Conservation (phyloP, 106 monocot genomes). For the Posidonia australis region DNA sequence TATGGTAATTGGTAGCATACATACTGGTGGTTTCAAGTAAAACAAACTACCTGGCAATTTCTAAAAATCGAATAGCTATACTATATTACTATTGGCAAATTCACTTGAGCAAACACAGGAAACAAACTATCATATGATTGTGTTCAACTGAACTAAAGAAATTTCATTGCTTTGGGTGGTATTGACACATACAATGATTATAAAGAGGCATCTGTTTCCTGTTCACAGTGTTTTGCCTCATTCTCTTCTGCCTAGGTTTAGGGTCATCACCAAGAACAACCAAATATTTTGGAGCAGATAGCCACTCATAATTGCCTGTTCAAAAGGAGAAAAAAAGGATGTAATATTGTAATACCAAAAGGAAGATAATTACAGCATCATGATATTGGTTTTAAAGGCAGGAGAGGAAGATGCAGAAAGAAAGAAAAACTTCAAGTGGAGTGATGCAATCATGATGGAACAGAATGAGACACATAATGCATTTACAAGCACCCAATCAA, state of each 20-base stretch:
- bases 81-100: too few relatives aligned
- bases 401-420: too few relatives aligned
- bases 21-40: background rate
- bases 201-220: slow-evolving; percentile 26
- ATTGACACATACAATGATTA: slow-evolving; percentile 57
- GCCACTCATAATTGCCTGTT: slow-evolving; percentile 27
- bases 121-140: background rate
- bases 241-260: slow-evolving; percentile 32
- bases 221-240: background rate
- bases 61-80: too few relatives aligned
- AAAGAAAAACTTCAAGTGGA: too few relatives aligned
- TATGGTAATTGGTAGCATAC: too few relatives aligned
- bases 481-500: too few relatives aligned
- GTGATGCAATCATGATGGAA: background rate
- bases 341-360: background rate
- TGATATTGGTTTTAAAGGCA: too few relatives aligned
- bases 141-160: background rate
- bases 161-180: background rate
- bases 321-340: background rate
- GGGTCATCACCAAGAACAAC: slow-evolving; percentile 82
- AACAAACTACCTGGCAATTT: too few relatives aligned
- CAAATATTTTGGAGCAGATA: slow-evolving; percentile 20
- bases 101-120: background rate
- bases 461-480: background rate
- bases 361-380: too few relatives aligned